Conservation (phyloP, 129 eudicot genomes). For the Ambrosia artemisiifolia region DNA sequence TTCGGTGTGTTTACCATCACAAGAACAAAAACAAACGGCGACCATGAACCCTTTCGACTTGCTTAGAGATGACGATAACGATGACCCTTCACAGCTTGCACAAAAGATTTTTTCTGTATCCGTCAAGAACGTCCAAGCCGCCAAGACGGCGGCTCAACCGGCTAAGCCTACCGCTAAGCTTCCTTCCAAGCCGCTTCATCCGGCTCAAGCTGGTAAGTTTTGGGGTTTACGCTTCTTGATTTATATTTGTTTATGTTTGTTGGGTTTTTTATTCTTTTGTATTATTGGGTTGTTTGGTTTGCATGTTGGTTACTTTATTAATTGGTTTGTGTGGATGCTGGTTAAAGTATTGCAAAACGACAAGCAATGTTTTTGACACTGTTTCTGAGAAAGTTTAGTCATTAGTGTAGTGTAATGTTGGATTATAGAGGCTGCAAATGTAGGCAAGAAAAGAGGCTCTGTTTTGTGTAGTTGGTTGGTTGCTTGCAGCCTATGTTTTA, state of each 20-base stretch:
- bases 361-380: too few relatives aligned
- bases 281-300: too few relatives aligned
- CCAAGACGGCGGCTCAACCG: conserved; percentile 38
- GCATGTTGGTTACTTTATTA: too few relatives aligned
- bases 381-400: not conserved
- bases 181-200: conserved; percentile 86
- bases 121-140: conserved; percentile 26
- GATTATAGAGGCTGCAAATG: not conserved
- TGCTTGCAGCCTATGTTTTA: too few relatives aligned
- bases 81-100: conserved; percentile 53
- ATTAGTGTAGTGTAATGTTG: not conserved
- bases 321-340: too few relatives aligned
- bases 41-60: conserved; percentile 70
- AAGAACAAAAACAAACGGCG: conserved; percentile 46
- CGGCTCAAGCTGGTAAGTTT: conserved; percentile 79
- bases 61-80: conserved; percentile 71
- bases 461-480: not conserved
- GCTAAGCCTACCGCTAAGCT: conserved; percentile 65
- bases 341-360: too few relatives aligned
- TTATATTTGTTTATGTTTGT: not conserved
- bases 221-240: not conserved
- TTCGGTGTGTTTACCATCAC: not conserved
- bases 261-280: too few relatives aligned
- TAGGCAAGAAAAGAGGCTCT: not conserved
- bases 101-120: conserved; percentile 40